These are phyloP conservation scores for Beauveria sp. DNA, from an alignment of 2,329 filamentous ascomycete genomes.

Conservation along the genomic window DNA sequence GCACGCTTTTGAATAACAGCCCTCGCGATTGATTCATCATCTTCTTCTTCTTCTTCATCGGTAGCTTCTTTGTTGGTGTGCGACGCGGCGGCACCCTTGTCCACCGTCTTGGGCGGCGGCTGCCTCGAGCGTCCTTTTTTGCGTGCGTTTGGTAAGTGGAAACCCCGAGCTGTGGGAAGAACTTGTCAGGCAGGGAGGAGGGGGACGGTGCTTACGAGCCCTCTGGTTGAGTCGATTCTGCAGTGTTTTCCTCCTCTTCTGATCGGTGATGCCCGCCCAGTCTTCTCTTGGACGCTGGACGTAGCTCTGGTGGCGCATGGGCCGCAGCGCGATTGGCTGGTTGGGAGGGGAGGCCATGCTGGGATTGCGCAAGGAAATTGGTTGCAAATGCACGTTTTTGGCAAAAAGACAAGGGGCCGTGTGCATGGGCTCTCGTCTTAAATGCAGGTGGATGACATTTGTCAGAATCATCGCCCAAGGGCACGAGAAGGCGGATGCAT, in stretches of 20 bases:
- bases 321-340: neutral
- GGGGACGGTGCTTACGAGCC: neutral
- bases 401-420: neutral
- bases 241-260: neutral
- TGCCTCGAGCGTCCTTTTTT: neutral
- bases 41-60: neutral
- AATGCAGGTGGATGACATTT: neutral
- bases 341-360: neutral
- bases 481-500: no score
- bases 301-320: slow-evolving; percentile 5
- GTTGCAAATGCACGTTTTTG: neutral
- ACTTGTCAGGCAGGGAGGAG: no score
- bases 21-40: neutral
- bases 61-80: neutral
- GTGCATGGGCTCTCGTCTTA: neutral
- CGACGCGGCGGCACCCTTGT: neutral
- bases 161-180: no score
- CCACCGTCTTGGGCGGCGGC: neutral
- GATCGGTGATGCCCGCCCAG: slow-evolving; percentile 25
- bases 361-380: neutral
- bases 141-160: no score
- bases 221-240: neutral
- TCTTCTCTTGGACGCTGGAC: slow-evolving; percentile 18
- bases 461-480: neutral
- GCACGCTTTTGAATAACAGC: neutral